Evolutionary conservation across 192 early-diverging fungal species (phyloP), one percentile per base, ranked within the genome.

Genomic region (Podila verticillata): DNA sequence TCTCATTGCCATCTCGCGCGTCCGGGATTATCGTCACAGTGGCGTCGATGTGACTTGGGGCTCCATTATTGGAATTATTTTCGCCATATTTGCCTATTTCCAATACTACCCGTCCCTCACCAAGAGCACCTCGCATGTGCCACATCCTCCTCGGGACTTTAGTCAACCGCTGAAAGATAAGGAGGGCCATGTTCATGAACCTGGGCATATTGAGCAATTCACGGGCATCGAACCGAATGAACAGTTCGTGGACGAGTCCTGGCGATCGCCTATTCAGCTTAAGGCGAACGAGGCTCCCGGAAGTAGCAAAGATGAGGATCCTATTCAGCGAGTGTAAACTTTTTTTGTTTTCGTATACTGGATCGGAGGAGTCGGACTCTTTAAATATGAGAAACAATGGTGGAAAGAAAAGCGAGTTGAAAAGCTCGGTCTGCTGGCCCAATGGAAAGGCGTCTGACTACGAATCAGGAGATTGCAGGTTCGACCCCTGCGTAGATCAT

Each of bases 31-130:
- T 61, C 86, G 88, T 64, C 91, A 93, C 61, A 87, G 89, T 57
- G 88, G 84, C 81, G 73, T 86, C 48, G 91, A 93, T 68, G 91
- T 93, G 26, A 73, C 87, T n/a, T 84, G 88, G 48, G 92, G 92
- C n/a, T 39, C 80, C 20, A 70, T 85, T 12, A 67, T 94, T 4
- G 93, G 93, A 24, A 80, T 86, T 1, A 64, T 85, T 22, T 89
- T 87, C 81, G 91, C 90, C 6, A 83, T 83, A 58, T 92, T 92
- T 66, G 84, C 89, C 0, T 92, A 94, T 70, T 83, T 83, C 66
- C 91, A 91, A 71, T 94, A 91, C 78, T 92, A 92, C 47, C 91
- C 92, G 10, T 26, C 70, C 0, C 60, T 90, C 7, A 28, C 49
- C 31, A 20, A 58, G 13, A 6, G 13, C 20, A n/a, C 24, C n/a